Evolutionary conservation across 2,329 filamentous ascomycete species (phyloP).

Genomic region (Botrytis galanthina): DNA sequence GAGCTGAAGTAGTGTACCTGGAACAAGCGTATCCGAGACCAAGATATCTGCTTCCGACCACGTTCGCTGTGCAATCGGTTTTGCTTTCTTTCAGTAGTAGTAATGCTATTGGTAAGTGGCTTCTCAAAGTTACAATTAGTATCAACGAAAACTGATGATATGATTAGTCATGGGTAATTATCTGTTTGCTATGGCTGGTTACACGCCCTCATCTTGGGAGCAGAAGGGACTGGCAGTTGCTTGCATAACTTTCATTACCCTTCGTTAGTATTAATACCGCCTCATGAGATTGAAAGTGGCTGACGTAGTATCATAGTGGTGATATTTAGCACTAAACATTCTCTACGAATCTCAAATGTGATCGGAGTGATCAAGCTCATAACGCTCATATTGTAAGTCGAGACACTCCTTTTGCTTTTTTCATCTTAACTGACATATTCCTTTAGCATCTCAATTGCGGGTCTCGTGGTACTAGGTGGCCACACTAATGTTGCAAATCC

Average conservation of each 20-base stretch:
- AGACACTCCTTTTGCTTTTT: conserved; percentile 2
- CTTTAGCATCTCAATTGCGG: conserved; percentile 52
- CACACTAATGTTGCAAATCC: conserved; percentile 51
- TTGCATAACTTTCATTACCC: conserved; percentile 38
- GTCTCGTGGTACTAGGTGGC: conserved; percentile 61
- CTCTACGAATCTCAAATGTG: conserved; percentile 53
- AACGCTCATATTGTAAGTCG: conserved; percentile 55
- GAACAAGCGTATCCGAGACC: conserved; percentile 67
- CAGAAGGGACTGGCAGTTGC: conserved; percentile 65
- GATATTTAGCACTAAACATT: conserved; percentile 56
- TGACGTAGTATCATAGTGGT: conserved; percentile 38
- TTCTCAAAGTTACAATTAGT: not conserved
- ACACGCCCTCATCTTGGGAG: conserved; percentile 57
- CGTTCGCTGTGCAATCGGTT: conserved; percentile 63
- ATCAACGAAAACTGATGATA: not conserved
- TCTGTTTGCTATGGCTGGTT: conserved; percentile 55
- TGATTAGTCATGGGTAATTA: conserved; percentile 57
- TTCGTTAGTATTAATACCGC: conserved; percentile 45
- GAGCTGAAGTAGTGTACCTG: conserved; percentile 64
- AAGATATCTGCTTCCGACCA: conserved; percentile 60
- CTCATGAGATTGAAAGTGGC: not conserved
- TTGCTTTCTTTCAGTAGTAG: conserved; percentile 64
- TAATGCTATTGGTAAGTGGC: conserved; percentile 53
- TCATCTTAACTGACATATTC: not conserved
- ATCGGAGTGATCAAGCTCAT: conserved; percentile 59